These are phyloP conservation scores for Aspergillus proliferans DNA, from an alignment of 2,329 filamentous ascomycete species.

Conservation along the genomic window DNA sequence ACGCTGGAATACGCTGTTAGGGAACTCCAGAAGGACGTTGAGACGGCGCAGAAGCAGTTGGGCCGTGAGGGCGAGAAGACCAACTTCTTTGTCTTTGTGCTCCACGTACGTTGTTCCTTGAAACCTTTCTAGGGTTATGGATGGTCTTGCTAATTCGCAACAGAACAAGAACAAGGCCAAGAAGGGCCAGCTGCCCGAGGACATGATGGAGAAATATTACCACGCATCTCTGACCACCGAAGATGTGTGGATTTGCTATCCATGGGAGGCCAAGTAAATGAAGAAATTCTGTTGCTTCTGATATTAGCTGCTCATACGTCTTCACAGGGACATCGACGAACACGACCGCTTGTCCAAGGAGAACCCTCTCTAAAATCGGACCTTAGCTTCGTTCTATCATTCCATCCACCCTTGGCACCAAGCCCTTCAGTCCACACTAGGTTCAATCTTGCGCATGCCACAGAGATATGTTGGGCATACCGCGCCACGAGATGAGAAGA, in stretches of 20 bases:
- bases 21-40: slow-evolving; percentile 91
- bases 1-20: slow-evolving; percentile 90
- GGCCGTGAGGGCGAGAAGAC: slow-evolving; percentile 67
- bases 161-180: slow-evolving; percentile 97
- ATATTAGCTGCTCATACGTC: slow-evolving; percentile 15
- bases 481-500: background rate
- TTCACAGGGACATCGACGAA: slow-evolving; percentile 71
- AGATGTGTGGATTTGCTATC: slow-evolving; percentile 99
- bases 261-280: slow-evolving; percentile 79
- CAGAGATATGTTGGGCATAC: background rate
- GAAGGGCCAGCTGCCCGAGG: slow-evolving; percentile 75
- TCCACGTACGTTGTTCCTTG: slow-evolving; percentile 62
- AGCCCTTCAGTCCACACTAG: background rate
- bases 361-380: slow-evolving; percentile 25
- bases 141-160: slow-evolving; percentile 8
- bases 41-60: slow-evolving; percentile 66
- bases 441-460: background rate
- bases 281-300: background rate
- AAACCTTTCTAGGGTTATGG: background rate
- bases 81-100: slow-evolving; percentile 87
- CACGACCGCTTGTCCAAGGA: slow-evolving; percentile 67
- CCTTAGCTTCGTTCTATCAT: background rate
- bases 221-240: slow-evolving; percentile 77
- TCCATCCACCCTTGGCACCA: background rate
- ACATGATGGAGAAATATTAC: slow-evolving; percentile 72